Evolutionary conservation across 805 yeast genomes (phyloP).

Genomic region (Kodamaea sagamina): DNA sequence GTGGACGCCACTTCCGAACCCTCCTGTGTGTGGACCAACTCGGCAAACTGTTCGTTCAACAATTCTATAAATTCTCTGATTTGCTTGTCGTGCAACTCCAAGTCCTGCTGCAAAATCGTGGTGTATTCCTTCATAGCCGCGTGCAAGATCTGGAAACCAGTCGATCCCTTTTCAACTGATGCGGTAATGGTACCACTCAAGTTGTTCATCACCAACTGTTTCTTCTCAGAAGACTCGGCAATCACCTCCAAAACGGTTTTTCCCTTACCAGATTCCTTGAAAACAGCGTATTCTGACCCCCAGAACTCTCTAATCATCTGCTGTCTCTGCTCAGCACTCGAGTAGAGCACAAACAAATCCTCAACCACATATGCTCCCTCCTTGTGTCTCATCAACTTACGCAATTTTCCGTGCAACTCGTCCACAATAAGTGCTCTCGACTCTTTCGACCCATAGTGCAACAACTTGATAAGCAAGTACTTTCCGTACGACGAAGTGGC

Average conservation of each 20-base stretch:
- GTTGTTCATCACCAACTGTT: conserved; percentile 71
- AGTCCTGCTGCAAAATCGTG: conserved; percentile 61
- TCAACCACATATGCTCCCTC: conserved; percentile 98
- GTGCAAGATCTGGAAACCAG: conserved; percentile 93
- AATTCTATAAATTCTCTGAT: conserved; percentile 80
- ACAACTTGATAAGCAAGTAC: conserved; percentile 80
- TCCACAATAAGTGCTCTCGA: conserved; percentile 73
- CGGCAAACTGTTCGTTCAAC: conserved; percentile 86
- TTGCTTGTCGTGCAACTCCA: conserved; percentile 51
- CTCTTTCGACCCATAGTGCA: conserved; percentile 88
- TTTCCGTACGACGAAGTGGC: conserved; percentile 95
- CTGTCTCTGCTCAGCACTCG: conserved; percentile 78
- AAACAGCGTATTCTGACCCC: conserved; percentile 93
- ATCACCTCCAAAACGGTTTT: conserved; percentile 67
- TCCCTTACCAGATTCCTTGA: conserved; percentile 70
- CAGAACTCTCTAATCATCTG: conserved; percentile 96
- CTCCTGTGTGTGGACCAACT: conserved; percentile 91
- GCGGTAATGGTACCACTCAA: conserved; percentile 82
- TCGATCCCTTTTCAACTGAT: conserved; percentile 91
- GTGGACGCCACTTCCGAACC: conserved; percentile 90
- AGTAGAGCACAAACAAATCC: conserved; percentile 83
- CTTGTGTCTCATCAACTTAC: conserved; percentile 92
- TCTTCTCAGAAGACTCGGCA: conserved; percentile 71
- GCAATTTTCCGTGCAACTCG: conserved; percentile 86
- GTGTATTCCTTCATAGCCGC: conserved; percentile 93